These are phyloP conservation scores for Hyphopichia pseudoburtonii DNA, from an alignment of 1,139 yeast species.

Conservation along the genomic window DNA sequence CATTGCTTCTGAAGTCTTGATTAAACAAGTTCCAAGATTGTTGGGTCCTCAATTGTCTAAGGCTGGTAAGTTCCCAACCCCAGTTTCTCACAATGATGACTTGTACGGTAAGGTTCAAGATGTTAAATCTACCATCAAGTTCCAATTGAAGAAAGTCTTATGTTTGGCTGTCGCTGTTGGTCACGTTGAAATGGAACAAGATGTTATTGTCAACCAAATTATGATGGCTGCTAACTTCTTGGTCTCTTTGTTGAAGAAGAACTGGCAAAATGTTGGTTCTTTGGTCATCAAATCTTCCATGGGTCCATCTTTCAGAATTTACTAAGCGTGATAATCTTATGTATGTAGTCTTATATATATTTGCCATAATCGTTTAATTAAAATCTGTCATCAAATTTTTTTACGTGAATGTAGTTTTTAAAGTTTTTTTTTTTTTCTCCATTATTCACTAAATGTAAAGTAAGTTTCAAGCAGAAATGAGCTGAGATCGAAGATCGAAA, in stretches of 20 bases:
- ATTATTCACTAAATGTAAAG: not conserved
- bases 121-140: conserved; percentile 99
- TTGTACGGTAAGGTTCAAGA: conserved; percentile 94
- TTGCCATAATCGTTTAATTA: conserved; percentile 1
- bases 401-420: not conserved
- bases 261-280: conserved; percentile 99
- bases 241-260: conserved; percentile 99
- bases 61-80: conserved; percentile 99
- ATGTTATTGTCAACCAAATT: conserved; percentile 94
- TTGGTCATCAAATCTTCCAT: conserved; percentile 98
- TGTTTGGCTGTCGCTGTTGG: conserved; percentile 96
- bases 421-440: not conserved
- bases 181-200: conserved; percentile 98
- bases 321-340: conserved; percentile 55
- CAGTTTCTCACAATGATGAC: conserved; percentile 99
- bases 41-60: conserved; percentile 99
- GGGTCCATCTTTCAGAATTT: conserved; percentile 99
- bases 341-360: not conserved
- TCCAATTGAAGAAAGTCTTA: conserved; percentile 98
- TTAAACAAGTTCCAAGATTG: conserved; percentile 99
- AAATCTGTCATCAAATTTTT: not conserved
- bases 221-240: conserved; percentile 99
- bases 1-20: conserved; percentile 98
- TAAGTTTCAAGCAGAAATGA: no score
- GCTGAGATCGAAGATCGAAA: no score